These are phyloP conservation scores for Cyclanthera cordifolia DNA, from an alignment of 306 rosid species.

Conservation along the genomic window DNA sequence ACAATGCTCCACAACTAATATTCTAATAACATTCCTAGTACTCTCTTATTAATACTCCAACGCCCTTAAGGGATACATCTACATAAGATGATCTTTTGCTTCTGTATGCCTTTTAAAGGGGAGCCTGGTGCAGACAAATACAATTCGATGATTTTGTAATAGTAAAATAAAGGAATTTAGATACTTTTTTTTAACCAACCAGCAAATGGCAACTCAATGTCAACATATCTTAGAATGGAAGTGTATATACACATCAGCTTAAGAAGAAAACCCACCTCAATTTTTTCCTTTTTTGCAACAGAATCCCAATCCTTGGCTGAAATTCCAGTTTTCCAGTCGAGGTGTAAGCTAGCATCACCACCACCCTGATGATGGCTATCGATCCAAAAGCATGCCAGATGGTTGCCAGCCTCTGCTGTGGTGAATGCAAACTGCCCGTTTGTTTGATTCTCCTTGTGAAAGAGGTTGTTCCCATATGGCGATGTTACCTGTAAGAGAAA, in stretches of 20 bases:
- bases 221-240: not conserved
- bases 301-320: slow-evolving; percentile 98
- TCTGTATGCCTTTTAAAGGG: too few species aligned
- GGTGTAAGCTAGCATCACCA: slow-evolving; percentile 28
- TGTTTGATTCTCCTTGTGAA: slow-evolving; percentile 52
- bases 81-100: too few species aligned
- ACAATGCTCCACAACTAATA: too few species aligned
- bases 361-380: slow-evolving; percentile 35
- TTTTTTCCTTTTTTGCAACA: slow-evolving; percentile 87
- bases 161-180: not conserved
- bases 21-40: too few species aligned
- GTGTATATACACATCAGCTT: not conserved
- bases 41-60: too few species aligned
- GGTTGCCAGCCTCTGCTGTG: slow-evolving; percentile 78
- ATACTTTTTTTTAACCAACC: not conserved
- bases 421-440: slow-evolving; percentile 82
- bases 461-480: slow-evolving; percentile 74
- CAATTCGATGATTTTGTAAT: not conserved
- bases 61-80: too few species aligned
- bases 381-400: slow-evolving; percentile 74
- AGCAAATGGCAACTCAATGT: not conserved
- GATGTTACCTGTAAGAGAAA: slow-evolving; percentile 58
- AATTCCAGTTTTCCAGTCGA: slow-evolving; percentile 91
- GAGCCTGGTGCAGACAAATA: not conserved
- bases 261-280: slow-evolving; percentile 46